A percentile compares a stretch with the other conserved stretches of the same genome.
phyloP scores from a whole-genome alignment of 2,329 filamentous ascomycete species.

The Nemania serpens region DNA sequence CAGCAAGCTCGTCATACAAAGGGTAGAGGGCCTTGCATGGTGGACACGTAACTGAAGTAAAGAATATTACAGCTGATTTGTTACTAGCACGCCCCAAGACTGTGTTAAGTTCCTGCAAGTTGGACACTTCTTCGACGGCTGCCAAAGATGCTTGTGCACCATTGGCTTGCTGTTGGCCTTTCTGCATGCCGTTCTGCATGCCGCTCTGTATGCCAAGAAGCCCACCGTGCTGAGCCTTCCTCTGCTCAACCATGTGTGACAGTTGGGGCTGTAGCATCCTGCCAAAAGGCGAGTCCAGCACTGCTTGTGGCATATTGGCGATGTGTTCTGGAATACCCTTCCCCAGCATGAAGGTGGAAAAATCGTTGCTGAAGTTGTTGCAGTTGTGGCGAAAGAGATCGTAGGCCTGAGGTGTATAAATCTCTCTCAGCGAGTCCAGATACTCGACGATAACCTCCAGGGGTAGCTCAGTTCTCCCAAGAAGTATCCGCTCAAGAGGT shows the following conservation, averaged over 20 bases:
- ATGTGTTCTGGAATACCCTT: slow-evolving; percentile 89
- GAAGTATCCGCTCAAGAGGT: slow-evolving; percentile 74
- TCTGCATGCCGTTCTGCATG: slow-evolving; percentile 13
- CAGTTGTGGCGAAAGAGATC: slow-evolving; percentile 92
- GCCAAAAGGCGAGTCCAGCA: slow-evolving; percentile 85
- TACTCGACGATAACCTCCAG: slow-evolving; percentile 86
- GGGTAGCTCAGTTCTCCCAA: slow-evolving; percentile 79
- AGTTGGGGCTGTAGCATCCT: slow-evolving; percentile 81
- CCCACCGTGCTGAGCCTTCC: slow-evolving; percentile 54
- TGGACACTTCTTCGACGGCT: slow-evolving; percentile 65
- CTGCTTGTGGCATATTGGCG: slow-evolving; percentile 79
- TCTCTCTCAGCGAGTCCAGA: slow-evolving; percentile 77
- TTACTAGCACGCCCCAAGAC: slow-evolving; percentile 63
- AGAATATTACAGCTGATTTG: slow-evolving; percentile 83
- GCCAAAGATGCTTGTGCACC: slow-evolving; percentile 27
- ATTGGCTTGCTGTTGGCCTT: slow-evolving; percentile 39
- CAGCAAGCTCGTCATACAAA: slow-evolving; percentile 77
- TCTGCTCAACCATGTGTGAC: slow-evolving; percentile 55
- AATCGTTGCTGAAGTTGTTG: slow-evolving; percentile 96
- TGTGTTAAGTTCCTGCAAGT: slow-evolving; percentile 62
- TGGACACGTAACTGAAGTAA: slow-evolving; percentile 84
- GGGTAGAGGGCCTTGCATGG: slow-evolving; percentile 87
- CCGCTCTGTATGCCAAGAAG: slow-evolving; percentile 56
- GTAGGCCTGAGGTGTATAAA: slow-evolving; percentile 85
- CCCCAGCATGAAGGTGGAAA: slow-evolving; percentile 86